A percentile compares a stretch with the other conserved stretches of the same genome.
These are phyloP conservation scores for Amesomyces nigricolor DNA, from an alignment of 2,329 filamentous ascomycete genomes.

Conservation along the genomic window DNA sequence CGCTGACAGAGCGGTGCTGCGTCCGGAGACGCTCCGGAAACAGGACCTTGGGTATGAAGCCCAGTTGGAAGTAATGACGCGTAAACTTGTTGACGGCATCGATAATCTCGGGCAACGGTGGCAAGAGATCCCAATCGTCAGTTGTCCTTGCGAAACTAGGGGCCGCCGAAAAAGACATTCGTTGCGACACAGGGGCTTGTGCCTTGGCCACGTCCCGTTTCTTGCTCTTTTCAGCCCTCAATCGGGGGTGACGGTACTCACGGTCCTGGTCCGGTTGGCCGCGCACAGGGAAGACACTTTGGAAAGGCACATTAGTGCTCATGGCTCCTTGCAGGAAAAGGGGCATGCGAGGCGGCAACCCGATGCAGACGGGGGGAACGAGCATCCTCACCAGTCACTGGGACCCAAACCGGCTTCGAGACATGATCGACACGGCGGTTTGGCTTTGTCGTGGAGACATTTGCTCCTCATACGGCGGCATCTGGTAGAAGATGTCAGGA, in stretches of 20 bases:
- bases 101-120: constrained; percentile 44
- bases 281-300: constrained; percentile 47
- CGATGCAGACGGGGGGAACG: not conserved
- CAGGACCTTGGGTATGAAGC: constrained; percentile 51
- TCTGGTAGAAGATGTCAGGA: constrained; percentile 29
- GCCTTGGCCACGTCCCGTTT: constrained; percentile 37
- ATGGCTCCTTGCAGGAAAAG: not conserved
- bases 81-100: constrained; percentile 50
- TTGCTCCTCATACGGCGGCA: constrained; percentile 54
- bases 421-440: constrained; percentile 48
- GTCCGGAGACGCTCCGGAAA: constrained; percentile 44
- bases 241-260: constrained; percentile 50
- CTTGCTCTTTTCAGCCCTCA: constrained; percentile 41
- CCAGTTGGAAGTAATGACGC: constrained; percentile 52
- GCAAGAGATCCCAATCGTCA: constrained; percentile 47
- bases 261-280: constrained; percentile 51
- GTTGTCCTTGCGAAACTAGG: constrained; percentile 23
- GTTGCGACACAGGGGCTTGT: constrained; percentile 27
- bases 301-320: constrained; percentile 16
- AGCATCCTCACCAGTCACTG: constrained; percentile 43
- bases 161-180: constrained; percentile 8
- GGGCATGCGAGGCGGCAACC: not conserved
- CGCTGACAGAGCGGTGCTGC: constrained; percentile 44
- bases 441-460: constrained; percentile 45
- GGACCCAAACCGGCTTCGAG: constrained; percentile 43